Base-by-base conservation (phyloP, 2,329 filamentous ascomycete species). In the Colletotrichum neosansevieriae region DNA sequence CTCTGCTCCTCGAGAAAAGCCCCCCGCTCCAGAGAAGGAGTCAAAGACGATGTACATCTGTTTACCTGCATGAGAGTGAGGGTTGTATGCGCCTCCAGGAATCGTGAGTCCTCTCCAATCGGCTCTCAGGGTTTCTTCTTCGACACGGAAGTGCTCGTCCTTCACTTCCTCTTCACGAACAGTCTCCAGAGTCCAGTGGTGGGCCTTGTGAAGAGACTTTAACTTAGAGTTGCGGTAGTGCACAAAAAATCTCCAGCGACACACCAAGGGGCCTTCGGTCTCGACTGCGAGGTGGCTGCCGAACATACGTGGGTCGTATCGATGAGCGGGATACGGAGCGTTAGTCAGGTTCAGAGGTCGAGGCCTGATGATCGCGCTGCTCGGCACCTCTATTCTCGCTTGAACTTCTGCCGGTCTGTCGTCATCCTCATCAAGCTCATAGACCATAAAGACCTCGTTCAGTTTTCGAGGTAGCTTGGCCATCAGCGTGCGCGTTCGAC, bases 11-110 rank as follows among this genome's bases (percentile, higher is more conserved):
- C 85, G 80, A 0, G 91, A 92, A 1, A 88, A 87, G 4, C 93
- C 93, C 0, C 93, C 92, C 2, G 87, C 91, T 1, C 93, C 92
- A 38, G 88, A 91, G 71, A 93, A 96, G 0, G 86, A 84, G 74
- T 96, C 93, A 1, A 88, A 91, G 24, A 91, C 87, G 0, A 89
- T 92, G 69, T 93, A 93, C 44, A 80, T 82, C 51, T 87, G 85
- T 36, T 15, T 36, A 6, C 32, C 1, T 74, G 53, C 40, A 17
- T 50, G 5, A 2, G 12, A 2, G 21, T n/a, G 2, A 17, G 36
- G 24, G 7, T 38, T n/a, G 9, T 71, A 56, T 24, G 80, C 77
- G 2, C 83, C 83, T 4, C 83, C 83, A 0, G 60, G 73, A 1
- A 78, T 64, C 7, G 78, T 82, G 0, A 76, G 74, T 1, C 80